phyloP scores from a whole-genome alignment of 306 rosid genomes.

The Acacia acuminata region DNA sequence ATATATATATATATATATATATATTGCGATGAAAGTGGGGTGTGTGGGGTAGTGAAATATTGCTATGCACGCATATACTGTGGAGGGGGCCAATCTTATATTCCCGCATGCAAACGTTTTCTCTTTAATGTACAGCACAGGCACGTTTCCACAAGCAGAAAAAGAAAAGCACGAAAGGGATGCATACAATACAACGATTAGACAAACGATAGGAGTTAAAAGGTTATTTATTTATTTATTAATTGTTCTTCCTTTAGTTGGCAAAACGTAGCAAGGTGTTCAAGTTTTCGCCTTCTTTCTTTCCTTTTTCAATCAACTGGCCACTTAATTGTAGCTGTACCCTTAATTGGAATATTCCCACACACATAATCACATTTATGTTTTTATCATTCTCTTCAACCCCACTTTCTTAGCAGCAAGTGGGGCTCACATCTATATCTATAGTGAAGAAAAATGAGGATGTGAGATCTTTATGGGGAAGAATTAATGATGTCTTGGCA shows the following conservation, averaged over 20 bases:
- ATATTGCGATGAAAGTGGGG: conserved; percentile 4
- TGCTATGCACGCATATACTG: conserved; percentile 62
- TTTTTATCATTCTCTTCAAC: neutral
- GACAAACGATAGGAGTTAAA: neutral
- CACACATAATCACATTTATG: too few relatives aligned
- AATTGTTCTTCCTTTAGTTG: neutral
- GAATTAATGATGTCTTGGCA: conserved; percentile 39
- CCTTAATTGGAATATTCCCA: too few relatives aligned
- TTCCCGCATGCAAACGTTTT: conserved; percentile 87
- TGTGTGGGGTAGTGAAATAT: conserved; percentile 30
- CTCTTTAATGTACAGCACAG: conserved; percentile 57
- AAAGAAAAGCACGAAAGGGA: conserved; percentile 28
- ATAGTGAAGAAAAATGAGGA: conserved; percentile 28
- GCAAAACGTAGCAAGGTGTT: neutral
- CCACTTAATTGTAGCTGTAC: neutral
- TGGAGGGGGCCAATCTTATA: conserved; percentile 48
- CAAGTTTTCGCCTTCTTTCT: neutral
- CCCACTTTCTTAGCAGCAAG: conserved; percentile 37
- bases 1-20: too few relatives aligned
- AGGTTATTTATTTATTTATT: neutral
- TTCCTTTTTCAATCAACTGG: conserved; percentile 35
- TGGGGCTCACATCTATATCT: conserved; percentile 23
- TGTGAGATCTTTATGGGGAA: conserved; percentile 26
- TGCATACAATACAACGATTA: conserved; percentile 27
- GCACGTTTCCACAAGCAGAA: conserved; percentile 69